These are phyloP conservation scores for Adansonia digitata DNA, from an alignment of 345 rosid species.

Conservation along the genomic window DNA sequence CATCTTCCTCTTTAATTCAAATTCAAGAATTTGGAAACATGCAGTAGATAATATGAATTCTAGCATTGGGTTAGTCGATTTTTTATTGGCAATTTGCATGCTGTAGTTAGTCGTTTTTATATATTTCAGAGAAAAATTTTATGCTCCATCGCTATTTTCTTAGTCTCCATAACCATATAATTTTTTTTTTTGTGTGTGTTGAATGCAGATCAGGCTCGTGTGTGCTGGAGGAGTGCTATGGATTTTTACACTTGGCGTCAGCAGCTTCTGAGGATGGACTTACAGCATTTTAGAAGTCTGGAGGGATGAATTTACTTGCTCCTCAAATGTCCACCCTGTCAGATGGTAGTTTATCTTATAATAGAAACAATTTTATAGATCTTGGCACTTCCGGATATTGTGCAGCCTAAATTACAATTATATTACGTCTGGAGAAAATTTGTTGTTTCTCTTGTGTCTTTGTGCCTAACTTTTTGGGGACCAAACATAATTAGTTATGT, in stretches of 20 bases:
- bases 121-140: too few relatives aligned
- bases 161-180: background rate
- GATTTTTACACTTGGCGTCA: constrained; percentile 59
- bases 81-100: too few relatives aligned
- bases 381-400: background rate
- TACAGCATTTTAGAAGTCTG: constrained; percentile 42
- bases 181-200: background rate
- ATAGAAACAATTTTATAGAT: background rate
- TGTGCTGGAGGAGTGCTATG: constrained; percentile 67
- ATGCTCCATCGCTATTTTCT: background rate
- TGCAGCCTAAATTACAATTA: background rate
- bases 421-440: background rate
- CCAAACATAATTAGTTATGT: background rate
- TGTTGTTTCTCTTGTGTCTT: background rate
- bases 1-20: too few relatives aligned
- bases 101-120: too few relatives aligned
- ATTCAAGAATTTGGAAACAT: too few relatives aligned
- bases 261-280: constrained; percentile 54
- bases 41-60: background rate
- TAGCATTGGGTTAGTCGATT: too few relatives aligned
- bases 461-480: background rate
- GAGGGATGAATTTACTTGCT: constrained; percentile 69
- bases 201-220: constrained; percentile 15
- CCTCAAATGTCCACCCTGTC: constrained; percentile 6
- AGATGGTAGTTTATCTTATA: background rate